Evolutionary conservation across 352 stramenopile genomes (phyloP).

Genomic region (Globisporangium emineosum): DNA sequence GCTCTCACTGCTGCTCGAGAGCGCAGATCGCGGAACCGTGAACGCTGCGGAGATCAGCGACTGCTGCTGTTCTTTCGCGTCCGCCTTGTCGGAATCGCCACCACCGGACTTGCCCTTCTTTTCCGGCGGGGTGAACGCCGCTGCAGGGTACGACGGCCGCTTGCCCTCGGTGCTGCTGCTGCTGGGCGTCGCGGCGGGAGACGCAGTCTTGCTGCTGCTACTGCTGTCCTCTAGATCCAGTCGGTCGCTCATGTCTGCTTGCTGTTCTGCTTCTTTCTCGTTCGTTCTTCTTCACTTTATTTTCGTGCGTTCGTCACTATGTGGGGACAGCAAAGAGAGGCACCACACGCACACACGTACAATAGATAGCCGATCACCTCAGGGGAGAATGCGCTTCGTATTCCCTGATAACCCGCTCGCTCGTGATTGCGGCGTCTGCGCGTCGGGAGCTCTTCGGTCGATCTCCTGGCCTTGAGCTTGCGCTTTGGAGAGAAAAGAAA

Average conservation of each 20-base stretch:
- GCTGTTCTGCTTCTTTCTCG: background rate
- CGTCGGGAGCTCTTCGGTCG: background rate
- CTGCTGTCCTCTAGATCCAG: background rate
- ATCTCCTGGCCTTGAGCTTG: background rate
- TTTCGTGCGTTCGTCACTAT: background rate
- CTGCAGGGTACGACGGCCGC: constrained; percentile 15
- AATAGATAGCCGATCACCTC: background rate
- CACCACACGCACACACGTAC: background rate
- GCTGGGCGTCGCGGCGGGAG: background rate
- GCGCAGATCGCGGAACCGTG: background rate
- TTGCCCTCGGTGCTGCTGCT: constrained; percentile 15
- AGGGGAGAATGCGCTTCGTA: background rate
- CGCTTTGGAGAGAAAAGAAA: constrained; percentile 12
- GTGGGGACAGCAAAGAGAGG: background rate
- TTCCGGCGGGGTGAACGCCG: constrained; percentile 17
- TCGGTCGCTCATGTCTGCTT: constrained; percentile 14
- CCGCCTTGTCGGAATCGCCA: background rate
- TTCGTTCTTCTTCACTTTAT: constrained; percentile 1
- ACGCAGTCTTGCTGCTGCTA: constrained; percentile 6
- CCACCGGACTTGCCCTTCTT: constrained; percentile 20
- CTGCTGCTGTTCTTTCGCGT: constrained; percentile 7
- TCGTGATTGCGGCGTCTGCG: background rate
- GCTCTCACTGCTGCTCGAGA: constrained; percentile 17
- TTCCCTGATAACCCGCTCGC: background rate
- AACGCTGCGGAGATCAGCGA: constrained; percentile 5